Conservation (phyloP, 75 land plant species). For the Pseudotsuga menziesii region DNA sequence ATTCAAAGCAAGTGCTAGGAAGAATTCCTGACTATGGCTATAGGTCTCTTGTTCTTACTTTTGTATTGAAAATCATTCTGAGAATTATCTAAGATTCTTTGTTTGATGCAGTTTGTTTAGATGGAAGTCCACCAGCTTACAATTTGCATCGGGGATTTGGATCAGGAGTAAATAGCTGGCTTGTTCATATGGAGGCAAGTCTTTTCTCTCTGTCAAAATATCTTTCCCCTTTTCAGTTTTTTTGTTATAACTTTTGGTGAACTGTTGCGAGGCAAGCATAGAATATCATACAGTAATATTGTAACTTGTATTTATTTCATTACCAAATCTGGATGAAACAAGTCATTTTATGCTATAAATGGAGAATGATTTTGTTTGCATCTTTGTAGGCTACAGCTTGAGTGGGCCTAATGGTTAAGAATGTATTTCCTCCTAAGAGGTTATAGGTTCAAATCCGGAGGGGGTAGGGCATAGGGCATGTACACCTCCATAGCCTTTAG, state of each 20-base stretch:
- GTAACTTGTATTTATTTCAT: neutral
- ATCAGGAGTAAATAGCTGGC: conserved; percentile 67
- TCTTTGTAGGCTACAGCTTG: neutral
- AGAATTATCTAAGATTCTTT: conserved; percentile 32
- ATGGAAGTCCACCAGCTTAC: conserved; percentile 94
- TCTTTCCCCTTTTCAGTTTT: no score
- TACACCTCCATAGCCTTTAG: no score
- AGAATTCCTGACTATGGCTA: neutral
- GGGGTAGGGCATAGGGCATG: no score
- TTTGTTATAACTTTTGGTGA: neutral
- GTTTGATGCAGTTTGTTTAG: conserved; percentile 88
- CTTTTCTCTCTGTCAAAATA: conserved; percentile 9
- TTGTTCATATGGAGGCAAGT: conserved; percentile 71
- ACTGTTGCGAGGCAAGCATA: neutral
- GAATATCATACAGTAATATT: neutral
- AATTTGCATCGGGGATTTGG: conserved; percentile 68
- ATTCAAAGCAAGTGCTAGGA: neutral
- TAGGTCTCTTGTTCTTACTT: neutral
- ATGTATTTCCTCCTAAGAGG: no score
- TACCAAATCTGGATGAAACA: neutral
- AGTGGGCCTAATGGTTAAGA: no score
- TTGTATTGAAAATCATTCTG: neutral
- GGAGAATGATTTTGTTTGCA: neutral
- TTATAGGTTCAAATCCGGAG: no score
- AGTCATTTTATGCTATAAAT: neutral